Evolutionary conservation across 176 grass and related monocot species (phyloP).

Genomic region (Alopecurus myosuroides): DNA sequence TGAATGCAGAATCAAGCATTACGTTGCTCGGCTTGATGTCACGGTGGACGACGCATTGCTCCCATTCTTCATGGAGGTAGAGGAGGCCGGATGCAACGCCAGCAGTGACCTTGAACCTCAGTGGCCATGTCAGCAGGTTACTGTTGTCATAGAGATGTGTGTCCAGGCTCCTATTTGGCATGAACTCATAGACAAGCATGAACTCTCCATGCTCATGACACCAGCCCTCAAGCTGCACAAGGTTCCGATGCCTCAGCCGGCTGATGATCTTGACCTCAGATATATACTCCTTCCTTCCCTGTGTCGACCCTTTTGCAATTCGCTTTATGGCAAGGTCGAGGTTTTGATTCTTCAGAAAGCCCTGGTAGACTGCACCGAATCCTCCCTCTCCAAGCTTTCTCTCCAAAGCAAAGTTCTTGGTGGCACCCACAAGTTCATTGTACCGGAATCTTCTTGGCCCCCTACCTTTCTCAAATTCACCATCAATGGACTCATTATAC

Average conservation of each 20-base stretch:
- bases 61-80: conserved; percentile 77
- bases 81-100: conserved; percentile 51
- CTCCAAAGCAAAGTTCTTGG: conserved; percentile 39
- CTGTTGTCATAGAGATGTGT: conserved; percentile 42
- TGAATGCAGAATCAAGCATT: conserved; percentile 66
- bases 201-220: conserved; percentile 55
- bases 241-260: conserved; percentile 57
- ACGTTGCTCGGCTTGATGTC: conserved; percentile 76
- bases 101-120: conserved; percentile 46
- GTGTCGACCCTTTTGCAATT: conserved; percentile 50
- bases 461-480: conserved; percentile 53
- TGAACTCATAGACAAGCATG: conserved; percentile 50
- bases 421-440: conserved; percentile 37
- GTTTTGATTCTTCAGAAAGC: conserved; percentile 38
- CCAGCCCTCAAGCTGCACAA: conserved; percentile 67
- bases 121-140: conserved; percentile 30
- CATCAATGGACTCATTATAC: conserved; percentile 26
- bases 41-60: conserved; percentile 62
- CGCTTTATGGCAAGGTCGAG: conserved; percentile 59
- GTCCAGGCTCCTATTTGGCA: conserved; percentile 73
- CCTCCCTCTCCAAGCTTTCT: conserved; percentile 76
- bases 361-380: conserved; percentile 60
- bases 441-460: conserved; percentile 53
- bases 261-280: conserved; percentile 84
- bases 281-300: conserved; percentile 72